Percentiles rank a stretch among this genome's conserved stretches.
These are phyloP conservation scores for Pleurotus sapidus DNA, from an alignment of 768 basidiomycete species.

Conservation along the genomic window DNA sequence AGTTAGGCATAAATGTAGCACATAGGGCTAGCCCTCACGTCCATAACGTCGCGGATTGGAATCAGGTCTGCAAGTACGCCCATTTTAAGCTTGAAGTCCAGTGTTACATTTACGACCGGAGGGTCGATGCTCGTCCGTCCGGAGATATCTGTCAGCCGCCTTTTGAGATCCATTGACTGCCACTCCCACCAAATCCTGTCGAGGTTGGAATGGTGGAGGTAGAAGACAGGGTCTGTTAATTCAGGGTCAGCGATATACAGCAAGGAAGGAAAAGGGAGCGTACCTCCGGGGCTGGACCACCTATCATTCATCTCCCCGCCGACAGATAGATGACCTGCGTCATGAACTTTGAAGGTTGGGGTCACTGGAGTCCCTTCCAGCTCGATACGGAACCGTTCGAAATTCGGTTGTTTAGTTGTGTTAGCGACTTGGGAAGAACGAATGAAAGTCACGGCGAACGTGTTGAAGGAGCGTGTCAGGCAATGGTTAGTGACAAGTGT, in stretches of 20 bases:
- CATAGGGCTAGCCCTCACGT: slow-evolving; percentile 19
- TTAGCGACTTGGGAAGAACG: slow-evolving; percentile 17
- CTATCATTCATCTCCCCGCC: slow-evolving; percentile 31
- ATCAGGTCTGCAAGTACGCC: slow-evolving; percentile 19
- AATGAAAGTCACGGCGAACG: slow-evolving; percentile 15
- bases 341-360: slow-evolving; percentile 24
- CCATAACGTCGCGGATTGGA: slow-evolving; percentile 28
- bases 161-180: slow-evolving; percentile 22
- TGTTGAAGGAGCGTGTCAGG: slow-evolving; percentile 29
- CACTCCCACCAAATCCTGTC: slow-evolving; percentile 40
- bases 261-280: slow-evolving; percentile 7
- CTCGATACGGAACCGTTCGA: slow-evolving; percentile 31
- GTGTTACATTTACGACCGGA: slow-evolving; percentile 27
- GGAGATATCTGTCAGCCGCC: slow-evolving; percentile 29
- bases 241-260: background rate
- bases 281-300: slow-evolving; percentile 37
- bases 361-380: slow-evolving; percentile 32
- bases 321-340: slow-evolving; percentile 31
- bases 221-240: slow-evolving; percentile 33
- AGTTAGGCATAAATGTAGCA: slow-evolving; percentile 27
- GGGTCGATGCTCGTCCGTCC: slow-evolving; percentile 26
- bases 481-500: slow-evolving; percentile 26
- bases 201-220: slow-evolving; percentile 35
- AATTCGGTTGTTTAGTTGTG: slow-evolving; percentile 21
- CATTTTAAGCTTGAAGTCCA: slow-evolving; percentile 27